Percentiles rank a stretch among this genome's conserved stretches.
Conservation (phyloP, 768 basidiomycete genomes). For the Gymnopilus dilepis region DNA sequence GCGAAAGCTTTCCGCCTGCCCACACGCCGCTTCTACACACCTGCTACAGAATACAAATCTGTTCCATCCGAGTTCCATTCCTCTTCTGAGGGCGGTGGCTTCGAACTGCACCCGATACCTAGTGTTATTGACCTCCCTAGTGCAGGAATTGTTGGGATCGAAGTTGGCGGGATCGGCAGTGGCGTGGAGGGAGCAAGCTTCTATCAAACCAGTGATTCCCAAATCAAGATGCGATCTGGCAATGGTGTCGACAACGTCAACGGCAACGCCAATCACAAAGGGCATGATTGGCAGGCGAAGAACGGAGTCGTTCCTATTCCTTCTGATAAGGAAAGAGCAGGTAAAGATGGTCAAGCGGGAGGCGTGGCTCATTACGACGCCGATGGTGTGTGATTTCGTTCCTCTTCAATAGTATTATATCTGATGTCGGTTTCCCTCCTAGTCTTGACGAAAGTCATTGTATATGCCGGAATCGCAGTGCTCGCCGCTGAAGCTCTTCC, state of each 20-base stretch:
- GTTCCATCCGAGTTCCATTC: slow-evolving; percentile 62
- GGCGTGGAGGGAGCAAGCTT: slow-evolving; percentile 31
- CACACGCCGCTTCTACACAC: slow-evolving; percentile 85
- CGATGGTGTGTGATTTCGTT: slow-evolving; percentile 65
- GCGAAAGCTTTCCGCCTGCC: slow-evolving; percentile 75
- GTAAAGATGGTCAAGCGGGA: slow-evolving; percentile 37
- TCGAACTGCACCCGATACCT: slow-evolving; percentile 74
- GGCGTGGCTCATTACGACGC: slow-evolving; percentile 80
- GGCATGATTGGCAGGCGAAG: slow-evolving; percentile 31
- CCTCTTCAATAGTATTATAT: slow-evolving; percentile 3
- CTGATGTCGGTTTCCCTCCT: slow-evolving; percentile 6
- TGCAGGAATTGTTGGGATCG: slow-evolving; percentile 47
- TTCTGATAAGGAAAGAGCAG: slow-evolving; percentile 38
- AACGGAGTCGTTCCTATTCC: slow-evolving; percentile 22
- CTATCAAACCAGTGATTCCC: slow-evolving; percentile 40
- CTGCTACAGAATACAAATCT: slow-evolving; percentile 85
- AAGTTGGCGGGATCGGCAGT: slow-evolving; percentile 51
- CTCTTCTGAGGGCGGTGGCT: slow-evolving; percentile 39
- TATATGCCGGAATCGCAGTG: slow-evolving; percentile 86
- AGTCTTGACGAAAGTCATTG: slow-evolving; percentile 91
- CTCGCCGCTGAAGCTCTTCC: slow-evolving; percentile 69
- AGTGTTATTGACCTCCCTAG: slow-evolving; percentile 82
- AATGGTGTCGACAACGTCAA: slow-evolving; percentile 26
- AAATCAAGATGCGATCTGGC: slow-evolving; percentile 62
- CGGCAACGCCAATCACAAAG: slow-evolving; percentile 6